These are phyloP conservation scores for Waitea zeae DNA, from an alignment of 1,284 basidiomycete genomes.

Conservation along the genomic window DNA sequence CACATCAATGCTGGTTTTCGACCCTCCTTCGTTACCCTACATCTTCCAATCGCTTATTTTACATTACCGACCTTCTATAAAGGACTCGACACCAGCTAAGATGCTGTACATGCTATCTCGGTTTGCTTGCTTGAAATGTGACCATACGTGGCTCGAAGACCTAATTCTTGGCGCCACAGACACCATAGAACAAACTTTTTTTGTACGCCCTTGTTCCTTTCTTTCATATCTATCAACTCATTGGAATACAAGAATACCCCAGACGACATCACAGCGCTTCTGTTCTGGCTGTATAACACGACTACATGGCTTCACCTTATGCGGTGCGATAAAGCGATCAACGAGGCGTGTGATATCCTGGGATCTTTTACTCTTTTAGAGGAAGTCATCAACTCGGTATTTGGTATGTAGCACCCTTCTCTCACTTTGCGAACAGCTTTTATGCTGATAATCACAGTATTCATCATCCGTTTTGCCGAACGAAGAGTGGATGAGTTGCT, in stretches of 20 bases:
- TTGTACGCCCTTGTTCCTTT: slow-evolving; percentile 38
- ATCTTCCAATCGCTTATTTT: slow-evolving; percentile 73
- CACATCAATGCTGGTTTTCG: slow-evolving; percentile 82
- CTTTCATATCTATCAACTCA: neutral
- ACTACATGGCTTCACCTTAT: slow-evolving; percentile 83
- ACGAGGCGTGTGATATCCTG: slow-evolving; percentile 60
- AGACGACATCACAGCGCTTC: slow-evolving; percentile 73
- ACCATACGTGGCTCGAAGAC: slow-evolving; percentile 83
- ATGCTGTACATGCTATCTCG: slow-evolving; percentile 71
- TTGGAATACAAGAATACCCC: slow-evolving; percentile 15
- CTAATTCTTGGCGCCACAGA: slow-evolving; percentile 83
- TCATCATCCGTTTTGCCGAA: slow-evolving; percentile 88
- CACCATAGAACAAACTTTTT: slow-evolving; percentile 81
- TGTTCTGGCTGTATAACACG: slow-evolving; percentile 93
- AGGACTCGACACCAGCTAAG: slow-evolving; percentile 69
- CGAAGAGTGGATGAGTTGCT: slow-evolving; percentile 76
- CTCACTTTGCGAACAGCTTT: neutral
- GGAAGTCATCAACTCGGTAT: slow-evolving; percentile 89
- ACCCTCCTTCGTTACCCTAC: slow-evolving; percentile 54
- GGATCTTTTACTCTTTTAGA: slow-evolving; percentile 68
- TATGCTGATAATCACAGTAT: slow-evolving; percentile 37
- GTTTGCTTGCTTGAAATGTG: slow-evolving; percentile 75
- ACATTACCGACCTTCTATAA: slow-evolving; percentile 45
- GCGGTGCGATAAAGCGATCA: slow-evolving; percentile 65
- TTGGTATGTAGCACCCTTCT: slow-evolving; percentile 38